A percentile compares a stretch with the other conserved stretches of the same genome.
Conservation (phyloP, 139 green algal genomes). For the Raphidocelis subcapitata region DNA sequence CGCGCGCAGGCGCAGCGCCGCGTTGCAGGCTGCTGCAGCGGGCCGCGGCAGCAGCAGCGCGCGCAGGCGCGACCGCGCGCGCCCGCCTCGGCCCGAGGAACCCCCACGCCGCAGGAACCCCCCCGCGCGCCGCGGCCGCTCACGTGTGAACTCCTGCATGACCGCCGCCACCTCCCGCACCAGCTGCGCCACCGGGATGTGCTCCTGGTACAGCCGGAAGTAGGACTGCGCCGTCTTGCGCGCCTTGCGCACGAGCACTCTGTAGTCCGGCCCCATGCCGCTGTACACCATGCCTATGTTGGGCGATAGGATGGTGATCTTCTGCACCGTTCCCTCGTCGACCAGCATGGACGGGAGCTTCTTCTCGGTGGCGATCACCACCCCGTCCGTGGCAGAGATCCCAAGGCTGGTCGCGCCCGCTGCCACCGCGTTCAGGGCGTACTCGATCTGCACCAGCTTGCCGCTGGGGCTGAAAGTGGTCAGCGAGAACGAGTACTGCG, state of each 20-base stretch:
- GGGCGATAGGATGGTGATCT: constrained; percentile 88
- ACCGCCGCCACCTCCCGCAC: constrained; percentile 95
- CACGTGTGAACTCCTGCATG: constrained; percentile 99
- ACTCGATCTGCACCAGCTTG: constrained; percentile 99
- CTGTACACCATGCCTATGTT: constrained; percentile 96
- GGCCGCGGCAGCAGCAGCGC: not conserved
- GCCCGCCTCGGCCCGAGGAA: no score
- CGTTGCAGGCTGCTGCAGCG: not conserved
- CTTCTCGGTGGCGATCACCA: constrained; percentile 99
- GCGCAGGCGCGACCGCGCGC: no score
- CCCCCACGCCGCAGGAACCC: not conserved
- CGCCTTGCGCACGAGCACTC: constrained; percentile 92
- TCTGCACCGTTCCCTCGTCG: constrained; percentile 89
- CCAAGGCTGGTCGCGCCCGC: constrained; percentile 93
- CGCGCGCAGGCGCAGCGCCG: not conserved
- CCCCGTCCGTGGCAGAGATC: constrained; percentile 95
- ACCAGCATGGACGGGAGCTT: constrained; percentile 93
- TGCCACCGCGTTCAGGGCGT: constrained; percentile 94
- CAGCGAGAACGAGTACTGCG: constrained; percentile 82
- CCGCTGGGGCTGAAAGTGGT: constrained; percentile 98
- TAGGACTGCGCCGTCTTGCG: constrained; percentile 91
- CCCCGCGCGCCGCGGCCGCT: no score
- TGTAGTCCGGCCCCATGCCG: constrained; percentile 97
- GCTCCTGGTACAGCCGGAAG: constrained; percentile 92
- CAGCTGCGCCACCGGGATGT: constrained; percentile 97